These are phyloP conservation scores for Aegle marmelos DNA, from an alignment of 345 rosid genomes.

Conservation along the genomic window DNA sequence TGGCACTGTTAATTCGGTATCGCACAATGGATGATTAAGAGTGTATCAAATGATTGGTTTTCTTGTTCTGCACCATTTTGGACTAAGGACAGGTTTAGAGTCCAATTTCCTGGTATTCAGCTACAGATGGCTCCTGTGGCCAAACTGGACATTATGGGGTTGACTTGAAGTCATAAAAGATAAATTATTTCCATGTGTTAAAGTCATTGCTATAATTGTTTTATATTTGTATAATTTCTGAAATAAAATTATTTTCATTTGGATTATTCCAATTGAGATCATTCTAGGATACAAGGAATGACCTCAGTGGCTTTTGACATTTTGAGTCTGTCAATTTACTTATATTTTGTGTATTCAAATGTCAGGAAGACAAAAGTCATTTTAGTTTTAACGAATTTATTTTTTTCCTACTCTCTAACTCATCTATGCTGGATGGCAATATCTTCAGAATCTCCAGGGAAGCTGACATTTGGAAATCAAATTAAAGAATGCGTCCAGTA, in stretches of 20 bases:
- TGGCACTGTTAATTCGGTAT: not conserved
- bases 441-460: constrained; percentile 55
- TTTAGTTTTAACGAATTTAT: not conserved
- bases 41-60: not conserved
- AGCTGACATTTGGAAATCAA: constrained; percentile 45
- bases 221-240: not conserved
- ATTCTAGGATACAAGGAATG: not conserved
- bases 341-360: not conserved
- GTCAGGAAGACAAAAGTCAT: not conserved
- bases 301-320: not conserved
- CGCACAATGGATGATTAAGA: not conserved
- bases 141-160: not conserved
- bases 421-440: constrained; percentile 5
- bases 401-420: constrained; percentile 1
- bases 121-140: not conserved
- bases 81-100: not conserved
- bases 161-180: not conserved
- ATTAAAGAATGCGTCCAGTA: constrained; percentile 9
- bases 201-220: not conserved
- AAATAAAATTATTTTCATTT: not conserved
- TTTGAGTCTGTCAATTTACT: not conserved
- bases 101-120: not conserved
- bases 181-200: not conserved
- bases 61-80: not conserved
- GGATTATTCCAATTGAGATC: not conserved